A percentile compares a stretch with the other conserved stretches of the same genome.
These are phyloP conservation scores for Rhodotorula taiwanensis DNA, from an alignment of 768 basidiomycete genomes.

Conservation along the genomic window DNA sequence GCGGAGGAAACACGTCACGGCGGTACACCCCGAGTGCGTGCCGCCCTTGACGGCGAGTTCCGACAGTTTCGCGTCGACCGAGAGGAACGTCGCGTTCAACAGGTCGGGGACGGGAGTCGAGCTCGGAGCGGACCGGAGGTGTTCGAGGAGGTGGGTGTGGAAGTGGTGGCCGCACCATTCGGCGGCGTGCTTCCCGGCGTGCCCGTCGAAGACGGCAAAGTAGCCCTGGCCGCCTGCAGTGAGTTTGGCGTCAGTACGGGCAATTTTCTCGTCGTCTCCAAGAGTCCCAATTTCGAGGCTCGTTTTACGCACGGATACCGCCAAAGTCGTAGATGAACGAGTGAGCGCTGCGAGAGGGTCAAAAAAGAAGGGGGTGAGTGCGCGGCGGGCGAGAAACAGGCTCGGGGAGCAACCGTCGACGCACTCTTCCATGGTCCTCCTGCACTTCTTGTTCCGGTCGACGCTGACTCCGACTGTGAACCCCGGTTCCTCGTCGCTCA, in stretches of 20 bases:
- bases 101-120: slow-evolving; percentile 66
- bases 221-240: slow-evolving; percentile 71
- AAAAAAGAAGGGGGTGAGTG: not conserved
- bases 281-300: too few relatives aligned
- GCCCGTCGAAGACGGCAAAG: slow-evolving; percentile 97
- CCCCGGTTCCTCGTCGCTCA: slow-evolving; percentile 51
- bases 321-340: slow-evolving; percentile 94
- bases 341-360: slow-evolving; percentile 48
- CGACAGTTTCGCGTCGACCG: slow-evolving; percentile 76
- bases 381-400: too few relatives aligned
- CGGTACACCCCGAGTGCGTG: slow-evolving; percentile 85
- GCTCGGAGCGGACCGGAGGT: slow-evolving; percentile 54
- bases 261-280: too few relatives aligned
- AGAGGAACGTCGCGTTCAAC: slow-evolving; percentile 88
- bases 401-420: not conserved
- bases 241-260: too few relatives aligned
- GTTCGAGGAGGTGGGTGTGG: slow-evolving; percentile 53
- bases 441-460: slow-evolving; percentile 67
- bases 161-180: slow-evolving; percentile 98
- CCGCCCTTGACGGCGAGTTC: slow-evolving; percentile 60
- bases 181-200: slow-evolving; percentile 96
- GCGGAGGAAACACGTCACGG: slow-evolving; percentile 89
- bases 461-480: slow-evolving; percentile 63
- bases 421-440: slow-evolving; percentile 94
- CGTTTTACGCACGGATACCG: slow-evolving; percentile 49